Percentiles rank a stretch among this genome's conserved stretches.
These are phyloP conservation scores for Echium plantagineum DNA, from an alignment of 257 asterid genomes.

Conservation along the genomic window DNA sequence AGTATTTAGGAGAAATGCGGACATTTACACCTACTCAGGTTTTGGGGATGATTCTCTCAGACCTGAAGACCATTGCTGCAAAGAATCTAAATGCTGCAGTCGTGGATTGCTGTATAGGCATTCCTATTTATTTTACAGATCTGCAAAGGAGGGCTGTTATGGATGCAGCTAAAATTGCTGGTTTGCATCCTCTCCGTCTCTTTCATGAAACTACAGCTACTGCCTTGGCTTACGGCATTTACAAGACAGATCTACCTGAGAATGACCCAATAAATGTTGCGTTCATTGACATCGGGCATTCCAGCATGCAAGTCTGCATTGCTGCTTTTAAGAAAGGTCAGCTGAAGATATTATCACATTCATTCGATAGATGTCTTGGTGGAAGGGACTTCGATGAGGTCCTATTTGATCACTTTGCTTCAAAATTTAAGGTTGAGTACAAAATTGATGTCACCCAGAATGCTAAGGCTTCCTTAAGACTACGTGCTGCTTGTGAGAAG, in stretches of 20 bases:
- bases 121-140: constrained; percentile 3
- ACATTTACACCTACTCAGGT: constrained; percentile 4
- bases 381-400: constrained; percentile 95
- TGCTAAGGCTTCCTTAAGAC: constrained; percentile 86
- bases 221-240: constrained; percentile 1
- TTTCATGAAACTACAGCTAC: constrained; percentile 5
- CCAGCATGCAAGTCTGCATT: constrained; percentile 89
- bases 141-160: constrained; percentile 4
- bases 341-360: constrained; percentile 76
- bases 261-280: constrained; percentile 5
- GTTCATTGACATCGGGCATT: constrained; percentile 48
- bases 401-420: constrained; percentile 78
- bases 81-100: constrained; percentile 2
- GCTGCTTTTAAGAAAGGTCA: constrained; percentile 95
- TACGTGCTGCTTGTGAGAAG: constrained; percentile 88
- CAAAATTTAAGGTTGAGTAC: constrained; percentile 81
- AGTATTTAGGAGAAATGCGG: constrained; percentile 3
- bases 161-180: constrained; percentile 7
- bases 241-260: constrained; percentile 5
- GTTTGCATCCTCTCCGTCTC: constrained; percentile 4
- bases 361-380: constrained; percentile 81
- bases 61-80: constrained; percentile 3
- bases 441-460: constrained; percentile 84
- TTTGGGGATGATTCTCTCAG: neutral
- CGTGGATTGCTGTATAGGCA: constrained; percentile 3